Evolutionary conservation across 805 yeast species (phyloP), one percentile per base, ranked within the genome.

Genomic region (Metschnikowia gelsemii): DNA sequence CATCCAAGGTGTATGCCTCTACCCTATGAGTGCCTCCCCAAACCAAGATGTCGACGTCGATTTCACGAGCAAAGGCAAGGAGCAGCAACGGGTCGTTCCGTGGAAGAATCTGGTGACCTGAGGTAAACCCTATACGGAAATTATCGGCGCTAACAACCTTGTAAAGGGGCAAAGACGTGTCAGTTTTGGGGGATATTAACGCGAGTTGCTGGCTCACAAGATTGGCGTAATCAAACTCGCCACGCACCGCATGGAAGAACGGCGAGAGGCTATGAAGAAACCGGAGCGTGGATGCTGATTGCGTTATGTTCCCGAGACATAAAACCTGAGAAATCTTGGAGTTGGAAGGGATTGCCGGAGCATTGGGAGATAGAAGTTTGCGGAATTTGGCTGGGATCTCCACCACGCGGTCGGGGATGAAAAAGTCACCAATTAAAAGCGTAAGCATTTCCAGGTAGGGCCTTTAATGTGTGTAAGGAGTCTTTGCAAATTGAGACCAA

Each of bases 11-110:
- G 57, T 89, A 91, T 0, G 97, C 96, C 58, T 91, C 98, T 4
- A 88, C 95, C 50, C 80, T 79, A 59, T 88, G 96, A 2, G 96
- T 84, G 0, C 96, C 96, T 11, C 98, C 97, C 85, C 93, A 88
- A 11, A 93, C 71, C 50, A 93, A 68, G 4, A 93, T 77, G 62
- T 93, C 98, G 28, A 87, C 97, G 59, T 90, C 95, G 72, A 90
- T 73, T 64, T 88, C 88, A 46, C 99, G 74, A 1, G 98, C 96
- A 45, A 85, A 75, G 0, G 86, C 78, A 46, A 87, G 70, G 40
- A 93, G 69, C 35, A 95, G 82, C 53, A 90, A 78, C 3, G 96
- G 95, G 57, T 93, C 98, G 33, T 80, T 80, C 45, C 80, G 79
- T 1, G 99, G 98, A 7, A 90, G 82, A 2, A 89, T 70, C 20